A percentile compares a stretch with the other conserved stretches of the same genome.
These are phyloP conservation scores for Straminergon stramineum DNA, from an alignment of 225 moss, liverwort and hornwort species.

Conservation along the genomic window DNA sequence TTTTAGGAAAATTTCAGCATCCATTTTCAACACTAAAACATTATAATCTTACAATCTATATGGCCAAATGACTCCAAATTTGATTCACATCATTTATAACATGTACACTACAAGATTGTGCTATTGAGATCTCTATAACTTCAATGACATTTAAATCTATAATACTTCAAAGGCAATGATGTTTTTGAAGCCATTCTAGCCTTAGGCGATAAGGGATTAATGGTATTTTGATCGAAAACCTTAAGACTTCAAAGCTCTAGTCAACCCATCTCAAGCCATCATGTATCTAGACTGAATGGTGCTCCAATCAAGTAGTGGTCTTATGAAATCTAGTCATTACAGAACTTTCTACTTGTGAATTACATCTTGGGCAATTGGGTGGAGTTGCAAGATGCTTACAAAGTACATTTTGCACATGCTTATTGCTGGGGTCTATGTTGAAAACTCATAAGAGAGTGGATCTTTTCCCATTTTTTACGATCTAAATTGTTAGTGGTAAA, in stretches of 20 bases:
- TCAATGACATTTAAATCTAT: too few relatives aligned
- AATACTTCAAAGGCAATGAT: too few relatives aligned
- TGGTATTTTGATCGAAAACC: background rate
- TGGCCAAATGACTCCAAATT: too few relatives aligned
- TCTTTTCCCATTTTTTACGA: background rate
- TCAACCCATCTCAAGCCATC: fast-evolving
- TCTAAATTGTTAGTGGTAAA: background rate
- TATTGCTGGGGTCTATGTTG: fast-evolving
- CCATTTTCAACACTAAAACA: too few relatives aligned
- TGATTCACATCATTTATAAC: too few relatives aligned
- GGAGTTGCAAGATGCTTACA: background rate
- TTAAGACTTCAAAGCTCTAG: background rate
- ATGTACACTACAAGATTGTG: too few relatives aligned
- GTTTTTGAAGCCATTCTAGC: too few relatives aligned
- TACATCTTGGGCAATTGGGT: fast-evolving
- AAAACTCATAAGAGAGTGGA: fast-evolving
- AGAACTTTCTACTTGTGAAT: background rate
- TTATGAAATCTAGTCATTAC: background rate
- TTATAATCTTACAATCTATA: too few relatives aligned
- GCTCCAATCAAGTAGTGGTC: background rate
- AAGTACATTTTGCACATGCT: background rate
- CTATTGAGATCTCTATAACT: too few relatives aligned
- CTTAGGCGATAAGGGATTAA: background rate
- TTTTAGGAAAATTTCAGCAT: too few relatives aligned
- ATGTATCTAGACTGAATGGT: fast-evolving